Percentiles rank a stretch among this genome's conserved stretches.
These are phyloP conservation scores for Plasmodium inui DNA, from an alignment of 169 alveolate species.

Conservation along the genomic window DNA sequence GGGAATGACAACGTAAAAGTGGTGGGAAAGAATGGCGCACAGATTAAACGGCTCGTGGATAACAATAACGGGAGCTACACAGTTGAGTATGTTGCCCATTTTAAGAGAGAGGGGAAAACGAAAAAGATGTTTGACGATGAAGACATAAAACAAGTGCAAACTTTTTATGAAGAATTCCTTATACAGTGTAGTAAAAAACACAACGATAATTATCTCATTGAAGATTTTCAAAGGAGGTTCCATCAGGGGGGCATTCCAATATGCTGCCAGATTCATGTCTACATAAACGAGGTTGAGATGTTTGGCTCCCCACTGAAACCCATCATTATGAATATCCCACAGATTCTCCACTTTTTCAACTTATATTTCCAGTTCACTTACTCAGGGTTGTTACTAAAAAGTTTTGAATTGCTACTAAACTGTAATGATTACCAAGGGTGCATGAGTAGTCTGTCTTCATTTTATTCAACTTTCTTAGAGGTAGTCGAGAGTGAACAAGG, in stretches of 20 bases:
- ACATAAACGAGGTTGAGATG: slow-evolving; percentile 60
- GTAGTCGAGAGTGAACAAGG: background rate
- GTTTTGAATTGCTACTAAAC: slow-evolving; percentile 39
- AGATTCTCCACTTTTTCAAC: slow-evolving; percentile 30
- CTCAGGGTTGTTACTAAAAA: slow-evolving; percentile 64
- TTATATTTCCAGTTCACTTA: slow-evolving; percentile 67
- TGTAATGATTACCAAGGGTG: slow-evolving; percentile 36
- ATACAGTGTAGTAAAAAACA: slow-evolving; percentile 25
- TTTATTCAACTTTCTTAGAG: slow-evolving; percentile 15
- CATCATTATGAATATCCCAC: slow-evolving; percentile 47
- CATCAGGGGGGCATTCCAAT: background rate
- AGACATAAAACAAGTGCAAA: slow-evolving; percentile 13
- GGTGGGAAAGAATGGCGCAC: slow-evolving; percentile 64
- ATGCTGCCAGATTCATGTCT: slow-evolving; percentile 42
- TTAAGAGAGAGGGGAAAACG: slow-evolving; percentile 31
- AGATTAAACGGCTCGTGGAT: slow-evolving; percentile 71
- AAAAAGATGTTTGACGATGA: slow-evolving; percentile 7
- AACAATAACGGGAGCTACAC: slow-evolving; percentile 70
- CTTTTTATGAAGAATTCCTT: slow-evolving; percentile 60
- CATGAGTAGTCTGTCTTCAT: background rate
- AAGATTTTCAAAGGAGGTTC: slow-evolving; percentile 40
- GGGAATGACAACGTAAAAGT: slow-evolving; percentile 74
- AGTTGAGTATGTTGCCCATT: slow-evolving; percentile 34
- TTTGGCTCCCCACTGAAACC: slow-evolving; percentile 71
- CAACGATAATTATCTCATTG: slow-evolving; percentile 37